Evolutionary conservation across 73 alveolate species (phyloP).

Genomic region (Paramecium primaurelia): DNA sequence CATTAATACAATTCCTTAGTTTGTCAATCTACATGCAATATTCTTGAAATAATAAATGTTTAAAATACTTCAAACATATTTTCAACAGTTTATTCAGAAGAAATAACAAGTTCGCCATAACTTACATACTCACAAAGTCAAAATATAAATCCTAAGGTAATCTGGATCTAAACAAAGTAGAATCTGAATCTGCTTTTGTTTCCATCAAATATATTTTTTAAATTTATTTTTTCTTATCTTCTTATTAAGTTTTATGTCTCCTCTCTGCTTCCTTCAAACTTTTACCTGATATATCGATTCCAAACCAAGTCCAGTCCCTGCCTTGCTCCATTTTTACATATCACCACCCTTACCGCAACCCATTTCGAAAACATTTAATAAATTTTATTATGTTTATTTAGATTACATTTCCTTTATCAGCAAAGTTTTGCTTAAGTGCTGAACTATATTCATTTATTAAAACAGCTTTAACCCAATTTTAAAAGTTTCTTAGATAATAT

Average conservation of each 20-base stretch:
- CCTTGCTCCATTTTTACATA: not conserved
- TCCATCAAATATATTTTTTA: slow-evolving; percentile 16
- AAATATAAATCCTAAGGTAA: slow-evolving; percentile 8
- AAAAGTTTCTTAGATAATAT: not conserved
- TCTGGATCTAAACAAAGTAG: slow-evolving; percentile 2
- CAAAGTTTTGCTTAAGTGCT: not conserved
- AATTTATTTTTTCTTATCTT: not conserved
- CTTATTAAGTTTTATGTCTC: not conserved
- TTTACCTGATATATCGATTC: slow-evolving; percentile 4
- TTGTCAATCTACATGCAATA: not conserved
- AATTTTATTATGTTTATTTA: not conserved
- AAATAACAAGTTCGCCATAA: slow-evolving; percentile 37
- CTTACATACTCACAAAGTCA: slow-evolving; percentile 32
- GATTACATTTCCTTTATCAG: not conserved
- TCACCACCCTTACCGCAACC: slow-evolving; percentile 42
- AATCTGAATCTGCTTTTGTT: not conserved
- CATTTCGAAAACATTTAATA: not conserved
- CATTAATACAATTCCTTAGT: not conserved
- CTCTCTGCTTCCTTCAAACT: slow-evolving; percentile 15
- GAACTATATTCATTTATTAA: not conserved
- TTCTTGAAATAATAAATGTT: not conserved
- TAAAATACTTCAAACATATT: not conserved
- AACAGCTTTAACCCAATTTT: slow-evolving; percentile 43
- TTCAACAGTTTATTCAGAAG: not conserved
- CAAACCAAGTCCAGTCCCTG: slow-evolving; percentile 41